Evolutionary conservation across 108 stramenopile genomes (phyloP), one percentile per base, ranked within the genome.

Genomic region (Nitzschia palea): DNA sequence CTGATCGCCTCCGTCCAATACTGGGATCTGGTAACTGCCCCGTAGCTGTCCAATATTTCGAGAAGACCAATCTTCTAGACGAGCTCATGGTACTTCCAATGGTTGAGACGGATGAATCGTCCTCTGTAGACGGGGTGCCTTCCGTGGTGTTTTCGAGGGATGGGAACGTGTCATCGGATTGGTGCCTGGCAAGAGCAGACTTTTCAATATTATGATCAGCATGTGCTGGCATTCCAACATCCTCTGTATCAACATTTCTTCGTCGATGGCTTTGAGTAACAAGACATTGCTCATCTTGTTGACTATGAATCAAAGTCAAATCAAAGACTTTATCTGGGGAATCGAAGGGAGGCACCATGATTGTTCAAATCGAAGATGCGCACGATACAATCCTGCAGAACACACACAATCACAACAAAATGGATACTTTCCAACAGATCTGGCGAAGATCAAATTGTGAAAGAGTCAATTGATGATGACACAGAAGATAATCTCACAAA

Each of bases 31-130:
- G 65, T 2, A 32, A 25, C 33, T 65, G 45, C 0, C 65, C 65
- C 6, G 65, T 65, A 28, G 44, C 45, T 2, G 9, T 36, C 65
- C 65, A 65, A 35, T 65, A 65, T 2, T 27, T 53, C 31, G 65
- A 53, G 36, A 65, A 65, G n/a, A 62, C 35, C 28, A 29, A 65
- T 15, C 65, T 45, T 37, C 65, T 18, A 2, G 36, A 17, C 17
- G 34, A 23, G 6, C 33, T 29, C 6, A 36, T 65, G 34, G 34
- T 23, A 35, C 65, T 65, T 40, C 65, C 65, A 35, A 53, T 10
- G 32, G 51, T 65, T 10, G 65, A 65, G 1, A 65, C 51, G 1
- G 65, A 65, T 2, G 65, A 65, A 53, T 65, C 65, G 31, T 65
- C 51, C 20, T 37, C 65, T 36, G 42, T 25, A 26, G 22, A 18